A percentile compares a stretch with the other conserved stretches of the same genome.
Conservation (phyloP, 768 basidiomycete species). For the Lactarius sp. region DNA sequence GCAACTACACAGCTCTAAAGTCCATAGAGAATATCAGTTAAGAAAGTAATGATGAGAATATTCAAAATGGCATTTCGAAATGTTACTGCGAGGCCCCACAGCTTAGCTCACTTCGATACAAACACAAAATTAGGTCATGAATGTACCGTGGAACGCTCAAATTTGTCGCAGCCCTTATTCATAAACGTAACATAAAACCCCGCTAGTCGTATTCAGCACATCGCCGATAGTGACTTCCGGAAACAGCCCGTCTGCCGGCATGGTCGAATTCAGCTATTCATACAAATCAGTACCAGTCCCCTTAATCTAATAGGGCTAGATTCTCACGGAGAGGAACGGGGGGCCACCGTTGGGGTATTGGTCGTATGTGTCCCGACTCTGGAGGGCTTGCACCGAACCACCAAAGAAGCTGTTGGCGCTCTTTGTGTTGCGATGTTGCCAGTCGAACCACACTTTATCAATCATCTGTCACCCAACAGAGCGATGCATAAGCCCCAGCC, state of each 20-base stretch:
- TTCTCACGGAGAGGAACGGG: conserved; percentile 28
- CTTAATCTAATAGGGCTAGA: neutral
- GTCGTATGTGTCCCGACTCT: conserved; percentile 25
- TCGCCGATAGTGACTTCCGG: conserved; percentile 28
- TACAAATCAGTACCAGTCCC: neutral
- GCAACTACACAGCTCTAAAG: too few species aligned
- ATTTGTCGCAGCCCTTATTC: conserved; percentile 24
- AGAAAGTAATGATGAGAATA: too few species aligned
- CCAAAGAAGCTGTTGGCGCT: conserved; percentile 32
- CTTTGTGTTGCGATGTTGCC: conserved; percentile 30
- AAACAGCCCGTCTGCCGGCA: conserved; percentile 32
- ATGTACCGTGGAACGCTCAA: neutral
- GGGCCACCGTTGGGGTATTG: conserved; percentile 30
- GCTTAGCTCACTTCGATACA: too few species aligned
- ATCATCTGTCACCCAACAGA: conserved; percentile 30
- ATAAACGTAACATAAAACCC: conserved; percentile 36
- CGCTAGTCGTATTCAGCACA: conserved; percentile 33
- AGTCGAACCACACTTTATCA: conserved; percentile 37
- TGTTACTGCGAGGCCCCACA: too few species aligned
- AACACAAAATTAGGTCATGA: neutral
- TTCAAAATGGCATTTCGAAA: too few species aligned
- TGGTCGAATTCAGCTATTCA: conserved; percentile 28
- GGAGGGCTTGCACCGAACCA: conserved; percentile 31
- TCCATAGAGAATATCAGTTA: too few species aligned
- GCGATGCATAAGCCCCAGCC: neutral